phyloP scores from a whole-genome alignment of 176 grass and related monocot species.

The Oryza brachyantha region DNA sequence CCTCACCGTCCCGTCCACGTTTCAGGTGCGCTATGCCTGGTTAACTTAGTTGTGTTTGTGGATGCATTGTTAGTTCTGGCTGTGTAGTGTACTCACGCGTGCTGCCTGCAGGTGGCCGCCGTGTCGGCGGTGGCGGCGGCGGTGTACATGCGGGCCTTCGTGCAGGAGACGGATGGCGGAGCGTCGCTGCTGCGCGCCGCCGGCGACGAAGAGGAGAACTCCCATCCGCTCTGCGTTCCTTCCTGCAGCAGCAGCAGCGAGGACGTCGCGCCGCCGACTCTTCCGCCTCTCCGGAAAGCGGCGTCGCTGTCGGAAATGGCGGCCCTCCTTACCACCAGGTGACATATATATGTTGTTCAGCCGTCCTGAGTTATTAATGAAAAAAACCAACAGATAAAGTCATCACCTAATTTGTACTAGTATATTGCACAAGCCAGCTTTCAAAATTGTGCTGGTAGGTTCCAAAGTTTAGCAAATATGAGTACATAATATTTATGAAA shows the following conservation, averaged over 20 bases:
- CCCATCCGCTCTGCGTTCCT: constrained; percentile 35
- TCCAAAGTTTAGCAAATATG: no score
- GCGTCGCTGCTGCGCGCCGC: constrained; percentile 14
- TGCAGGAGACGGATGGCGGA: constrained; percentile 50
- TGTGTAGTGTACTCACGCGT: not conserved
- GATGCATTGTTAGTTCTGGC: not conserved
- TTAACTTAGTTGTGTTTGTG: not conserved
- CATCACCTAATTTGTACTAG: not conserved
- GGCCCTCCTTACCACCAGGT: constrained; percentile 55
- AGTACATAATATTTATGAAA: no score
- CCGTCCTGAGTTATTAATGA: no score
- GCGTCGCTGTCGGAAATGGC: constrained; percentile 44
- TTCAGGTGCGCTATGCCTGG: constrained; percentile 10
- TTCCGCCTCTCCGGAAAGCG: constrained; percentile 44
- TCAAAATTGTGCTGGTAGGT: not conserved
- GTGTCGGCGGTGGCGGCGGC: constrained; percentile 23
- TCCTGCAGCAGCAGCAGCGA: constrained; percentile 9
- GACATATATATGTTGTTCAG: no score
- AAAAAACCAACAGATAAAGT: not conserved
- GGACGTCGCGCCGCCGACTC: constrained; percentile 35
- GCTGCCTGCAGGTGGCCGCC: constrained; percentile 31
- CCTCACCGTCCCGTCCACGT: constrained; percentile 33
- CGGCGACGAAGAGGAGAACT: constrained; percentile 38
- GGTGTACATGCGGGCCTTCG: constrained; percentile 60
- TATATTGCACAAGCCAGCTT: not conserved